Evolutionary conservation across 2,329 filamentous ascomycete species (phyloP), one percentile per base, ranked within the genome.

Genomic region (Thelonectria discophora): DNA sequence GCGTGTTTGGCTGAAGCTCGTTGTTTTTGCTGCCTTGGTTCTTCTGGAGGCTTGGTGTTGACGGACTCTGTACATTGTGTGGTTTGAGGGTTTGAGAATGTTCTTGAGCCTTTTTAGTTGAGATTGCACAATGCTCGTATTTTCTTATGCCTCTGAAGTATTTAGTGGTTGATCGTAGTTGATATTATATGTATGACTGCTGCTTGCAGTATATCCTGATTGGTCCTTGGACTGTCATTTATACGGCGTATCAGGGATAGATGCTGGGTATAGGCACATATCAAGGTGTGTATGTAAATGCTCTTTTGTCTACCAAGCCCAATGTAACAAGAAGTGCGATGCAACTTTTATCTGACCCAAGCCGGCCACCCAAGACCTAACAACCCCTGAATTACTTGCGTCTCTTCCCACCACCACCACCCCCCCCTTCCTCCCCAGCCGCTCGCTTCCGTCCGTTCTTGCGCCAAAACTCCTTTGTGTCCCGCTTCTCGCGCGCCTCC

Each of bases 391-490:
- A 54, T 62, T 63, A 75, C 66, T 58, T 76, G 57, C 74, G 72
- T 58, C 75, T 71, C 72, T 78, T 79, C 17, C 75, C 74, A 54
- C 75, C 74, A 21, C 72, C 72, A 15, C 72, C 72, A 32, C 71
- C 72, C 27, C 71, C 37, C 2, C 77, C 78, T 6, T 78, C 78
- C 15, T 81, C 80, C 2, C 73, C 77, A 1, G 78, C 77, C 57
- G 78, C 80, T 65, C 86, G 78, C 80, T 88, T 88, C 81, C 90
- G 92, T 10, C 95, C 95, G 79, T 99, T 96, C 72, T 88, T 89
- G 71, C 88, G 84, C 95, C 95, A 99, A 75, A 88, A 99, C 71
- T 97, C 94, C 76, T 97, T 90, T 75, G 88, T 90, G 81, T 99
- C 94, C 71, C 88, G 88, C 87, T 94, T 96, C 83, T 98, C 94